Evolutionary conservation across 2,329 filamentous ascomycete species (phyloP), one percentile per base, ranked within the genome.

Genomic region (Xylariaceae sp.): DNA sequence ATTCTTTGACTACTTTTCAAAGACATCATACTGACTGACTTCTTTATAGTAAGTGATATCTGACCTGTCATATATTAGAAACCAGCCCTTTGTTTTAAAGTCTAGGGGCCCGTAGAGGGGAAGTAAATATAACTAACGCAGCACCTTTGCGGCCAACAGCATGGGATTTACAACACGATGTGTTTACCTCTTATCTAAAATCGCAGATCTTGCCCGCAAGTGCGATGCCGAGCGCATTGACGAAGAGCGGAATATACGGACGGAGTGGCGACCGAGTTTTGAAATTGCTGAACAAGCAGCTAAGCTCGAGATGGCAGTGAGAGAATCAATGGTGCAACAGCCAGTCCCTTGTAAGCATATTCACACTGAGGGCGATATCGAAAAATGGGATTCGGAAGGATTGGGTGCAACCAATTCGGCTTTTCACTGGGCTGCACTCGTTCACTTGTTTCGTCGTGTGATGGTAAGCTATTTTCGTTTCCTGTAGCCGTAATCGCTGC

Each of bases 371-470:
- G 73, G 70, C 14, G 77, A 82, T 40, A 76, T 81, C 48, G 75
- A 77, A 50, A 74, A 76, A 33, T 82, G 81, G 75, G 83, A 87
- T 60, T 73, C 77, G 22, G 75, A 75, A 5, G 86, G 89, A 61
- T 84, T 89, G 68, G 74, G 80, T 40, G 86, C 88, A 10, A 87
- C 85, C 2, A 92, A 94, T 64, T 81, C 87, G 63, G 85, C 88
- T 2, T 93, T 89, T 68, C 89, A 93, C 65, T 90, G 84, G 79
- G 87, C 89, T 1, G 89, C 86, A 0, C 73, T 91, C 11, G 80
- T 93, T 4, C 88, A 94, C 63, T 77, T 94, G 9, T 81, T 89
- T 54, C 83, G 89, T 12, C 82, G 90, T 14, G 85, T 92, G 22
- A 28, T 28, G 22, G 22, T 28, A 28, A 4, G 22, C 7, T 28